Evolutionary conservation across 164 flowering plant species (phyloP).

Genomic region (Malania oleifera): DNA sequence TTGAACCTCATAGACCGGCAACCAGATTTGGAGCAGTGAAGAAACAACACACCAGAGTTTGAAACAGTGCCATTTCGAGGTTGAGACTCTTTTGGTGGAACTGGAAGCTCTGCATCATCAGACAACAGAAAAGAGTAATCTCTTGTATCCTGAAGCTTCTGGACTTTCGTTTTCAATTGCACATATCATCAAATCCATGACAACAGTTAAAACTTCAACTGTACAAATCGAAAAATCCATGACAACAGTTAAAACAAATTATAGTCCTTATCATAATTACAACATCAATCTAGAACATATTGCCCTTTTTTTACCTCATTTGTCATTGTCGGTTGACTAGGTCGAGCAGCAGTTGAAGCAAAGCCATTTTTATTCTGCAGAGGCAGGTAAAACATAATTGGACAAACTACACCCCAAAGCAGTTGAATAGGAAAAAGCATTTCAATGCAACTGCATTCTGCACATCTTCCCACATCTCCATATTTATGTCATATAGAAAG

Average conservation of each 20-base stretch:
- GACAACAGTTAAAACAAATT: slow-evolving; percentile 3
- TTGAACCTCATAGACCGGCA: slow-evolving; percentile 14
- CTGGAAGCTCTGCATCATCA: slow-evolving; percentile 72
- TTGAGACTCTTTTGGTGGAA: slow-evolving; percentile 38
- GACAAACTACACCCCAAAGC: background rate
- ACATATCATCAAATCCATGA: background rate
- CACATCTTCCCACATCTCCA: too few species aligned
- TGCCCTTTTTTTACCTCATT: slow-evolving; percentile 42
- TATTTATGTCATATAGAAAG: too few species aligned
- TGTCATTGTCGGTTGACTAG: slow-evolving; percentile 26
- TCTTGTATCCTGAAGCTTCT: slow-evolving; percentile 61
- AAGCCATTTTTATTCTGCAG: slow-evolving; percentile 42
- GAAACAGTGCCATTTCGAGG: slow-evolving; percentile 33
- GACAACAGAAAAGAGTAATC: slow-evolving; percentile 92
- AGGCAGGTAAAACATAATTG: slow-evolving; percentile 1
- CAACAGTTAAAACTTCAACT: too few species aligned
- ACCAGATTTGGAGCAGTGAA: slow-evolving; percentile 5
- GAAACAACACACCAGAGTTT: slow-evolving; percentile 48
- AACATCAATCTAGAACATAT: background rate
- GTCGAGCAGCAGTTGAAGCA: slow-evolving; percentile 23
- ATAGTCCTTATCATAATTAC: too few species aligned
- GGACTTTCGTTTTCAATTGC: slow-evolving; percentile 53
- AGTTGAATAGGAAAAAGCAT: background rate
- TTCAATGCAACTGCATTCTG: too few species aligned
- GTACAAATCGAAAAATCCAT: background rate